A percentile compares a stretch with the other conserved stretches of the same genome.
phyloP scores from a whole-genome alignment of 805 yeast species.

The Candida golubevii region DNA sequence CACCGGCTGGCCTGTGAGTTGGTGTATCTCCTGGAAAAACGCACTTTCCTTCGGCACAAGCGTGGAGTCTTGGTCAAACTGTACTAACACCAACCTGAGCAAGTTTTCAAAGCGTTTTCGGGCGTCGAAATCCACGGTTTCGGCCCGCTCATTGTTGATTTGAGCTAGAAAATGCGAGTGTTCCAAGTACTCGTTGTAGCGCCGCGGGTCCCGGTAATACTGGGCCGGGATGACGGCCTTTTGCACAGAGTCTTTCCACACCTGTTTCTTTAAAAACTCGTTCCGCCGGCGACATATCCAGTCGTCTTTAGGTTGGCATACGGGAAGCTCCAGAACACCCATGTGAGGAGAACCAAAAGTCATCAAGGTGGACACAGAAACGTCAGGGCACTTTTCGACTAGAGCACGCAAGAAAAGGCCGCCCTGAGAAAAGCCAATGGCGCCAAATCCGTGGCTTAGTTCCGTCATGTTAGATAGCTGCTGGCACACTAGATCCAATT shows the following conservation, averaged over 20 bases:
- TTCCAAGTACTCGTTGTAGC: conserved; percentile 51
- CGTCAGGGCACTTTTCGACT: conserved; percentile 50
- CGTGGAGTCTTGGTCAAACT: conserved; percentile 60
- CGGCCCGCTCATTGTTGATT: conserved; percentile 55
- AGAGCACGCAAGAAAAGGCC: conserved; percentile 73
- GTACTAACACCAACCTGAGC: conserved; percentile 53
- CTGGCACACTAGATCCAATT: conserved; percentile 53
- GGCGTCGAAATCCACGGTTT: conserved; percentile 35
- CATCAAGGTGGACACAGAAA: conserved; percentile 45
- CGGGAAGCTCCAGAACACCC: conserved; percentile 67
- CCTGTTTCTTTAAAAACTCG: conserved; percentile 49
- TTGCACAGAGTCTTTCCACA: conserved; percentile 58
- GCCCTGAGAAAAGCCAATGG: conserved; percentile 80
- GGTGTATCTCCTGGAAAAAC: conserved; percentile 55
- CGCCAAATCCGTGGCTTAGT: conserved; percentile 57
- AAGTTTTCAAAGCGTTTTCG: conserved; percentile 39
- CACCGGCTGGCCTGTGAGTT: conserved; percentile 35
- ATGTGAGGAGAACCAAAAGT: conserved; percentile 83
- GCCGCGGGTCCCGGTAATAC: conserved; percentile 60
- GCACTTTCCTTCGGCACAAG: conserved; percentile 71
- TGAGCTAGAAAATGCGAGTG: conserved; percentile 59
- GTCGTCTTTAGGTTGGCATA: conserved; percentile 45
- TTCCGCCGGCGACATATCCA: conserved; percentile 60
- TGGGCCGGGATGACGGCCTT: conserved; percentile 64
- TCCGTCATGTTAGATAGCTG: conserved; percentile 45